Percentiles rank a stretch among this genome's conserved stretches.
phyloP scores from a whole-genome alignment of 805 yeast genomes.

The Candida sonorensis region DNA sequence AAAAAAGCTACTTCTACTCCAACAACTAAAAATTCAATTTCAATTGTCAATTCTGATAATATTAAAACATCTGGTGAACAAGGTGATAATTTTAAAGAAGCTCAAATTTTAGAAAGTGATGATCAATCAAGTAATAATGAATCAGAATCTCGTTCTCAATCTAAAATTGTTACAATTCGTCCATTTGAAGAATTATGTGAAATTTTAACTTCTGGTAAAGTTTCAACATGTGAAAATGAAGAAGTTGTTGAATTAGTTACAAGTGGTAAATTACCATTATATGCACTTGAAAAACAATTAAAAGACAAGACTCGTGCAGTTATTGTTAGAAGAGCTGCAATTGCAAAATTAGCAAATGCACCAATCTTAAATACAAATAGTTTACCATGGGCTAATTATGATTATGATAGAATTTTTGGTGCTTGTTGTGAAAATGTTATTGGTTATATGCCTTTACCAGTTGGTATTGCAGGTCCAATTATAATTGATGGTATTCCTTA shows the following conservation, averaged over 20 bases:
- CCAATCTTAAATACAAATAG: constrained; percentile 66
- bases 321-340: constrained; percentile 84
- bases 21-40: no score
- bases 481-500: constrained; percentile 81
- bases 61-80: no score
- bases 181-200: constrained; percentile 60
- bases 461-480: constrained; percentile 97
- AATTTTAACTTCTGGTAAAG: constrained; percentile 63
- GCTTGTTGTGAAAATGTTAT: constrained; percentile 99
- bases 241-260: constrained; percentile 70
- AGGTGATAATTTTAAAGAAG: constrained; percentile 29
- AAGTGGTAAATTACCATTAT: constrained; percentile 77
- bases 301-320: constrained; percentile 91
- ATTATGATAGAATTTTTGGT: constrained; percentile 93
- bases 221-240: constrained; percentile 57
- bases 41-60: no score
- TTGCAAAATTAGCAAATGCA: constrained; percentile 74
- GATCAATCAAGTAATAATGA: constrained; percentile 28
- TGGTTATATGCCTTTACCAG: constrained; percentile 94
- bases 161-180: constrained; percentile 20
- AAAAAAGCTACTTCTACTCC: no score
- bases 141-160: constrained; percentile 19
- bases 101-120: constrained; percentile 26
- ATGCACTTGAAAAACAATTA: constrained; percentile 90
- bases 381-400: constrained; percentile 78